A percentile compares a stretch with the other conserved stretches of the same genome.
Evolutionary conservation across 2,329 filamentous ascomycete species (phyloP).

Genomic region (Magnaporthiopsis incrustans): DNA sequence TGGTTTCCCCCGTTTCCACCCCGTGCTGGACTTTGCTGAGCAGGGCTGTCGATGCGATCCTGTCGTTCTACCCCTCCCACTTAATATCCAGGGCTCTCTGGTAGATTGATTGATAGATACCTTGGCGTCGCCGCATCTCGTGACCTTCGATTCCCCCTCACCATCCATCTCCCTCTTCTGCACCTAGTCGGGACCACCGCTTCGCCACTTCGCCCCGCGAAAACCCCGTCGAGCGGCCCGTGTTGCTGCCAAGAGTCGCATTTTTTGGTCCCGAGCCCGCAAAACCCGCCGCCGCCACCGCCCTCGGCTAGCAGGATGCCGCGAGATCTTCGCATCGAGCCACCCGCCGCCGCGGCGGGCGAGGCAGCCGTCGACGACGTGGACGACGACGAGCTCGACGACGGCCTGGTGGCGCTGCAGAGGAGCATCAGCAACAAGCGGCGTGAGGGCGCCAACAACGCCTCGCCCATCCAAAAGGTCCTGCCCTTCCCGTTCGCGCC

Average conservation of each 20-base stretch:
- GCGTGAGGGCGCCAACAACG: conserved; percentile 23
- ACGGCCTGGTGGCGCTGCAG: conserved; percentile 25
- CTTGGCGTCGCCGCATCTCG: not conserved
- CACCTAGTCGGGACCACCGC: not conserved
- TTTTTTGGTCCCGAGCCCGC: not conserved
- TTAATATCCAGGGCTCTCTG: not conserved
- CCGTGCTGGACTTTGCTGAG: not conserved
- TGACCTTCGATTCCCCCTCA: not conserved
- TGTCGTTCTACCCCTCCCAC: not conserved
- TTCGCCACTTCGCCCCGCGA: not conserved
- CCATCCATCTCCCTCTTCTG: not conserved
- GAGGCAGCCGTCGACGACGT: conserved; percentile 19
- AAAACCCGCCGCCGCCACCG: not conserved
- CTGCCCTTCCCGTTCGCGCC: conserved; percentile 58
- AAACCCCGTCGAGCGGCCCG: not conserved
- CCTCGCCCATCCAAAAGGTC: conserved; percentile 30
- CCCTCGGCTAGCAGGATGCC: not conserved
- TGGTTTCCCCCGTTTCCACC: not conserved
- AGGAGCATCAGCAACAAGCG: conserved; percentile 32
- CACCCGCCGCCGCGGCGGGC: not conserved
- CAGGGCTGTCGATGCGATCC: not conserved
- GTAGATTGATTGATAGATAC: not conserved
- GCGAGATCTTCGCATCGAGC: not conserved
- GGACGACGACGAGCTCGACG: conserved; percentile 20
- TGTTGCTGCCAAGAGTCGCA: not conserved